Evolutionary conservation across 116 monocot species (phyloP).

Genomic region (Cymodocea nodosa): DNA sequence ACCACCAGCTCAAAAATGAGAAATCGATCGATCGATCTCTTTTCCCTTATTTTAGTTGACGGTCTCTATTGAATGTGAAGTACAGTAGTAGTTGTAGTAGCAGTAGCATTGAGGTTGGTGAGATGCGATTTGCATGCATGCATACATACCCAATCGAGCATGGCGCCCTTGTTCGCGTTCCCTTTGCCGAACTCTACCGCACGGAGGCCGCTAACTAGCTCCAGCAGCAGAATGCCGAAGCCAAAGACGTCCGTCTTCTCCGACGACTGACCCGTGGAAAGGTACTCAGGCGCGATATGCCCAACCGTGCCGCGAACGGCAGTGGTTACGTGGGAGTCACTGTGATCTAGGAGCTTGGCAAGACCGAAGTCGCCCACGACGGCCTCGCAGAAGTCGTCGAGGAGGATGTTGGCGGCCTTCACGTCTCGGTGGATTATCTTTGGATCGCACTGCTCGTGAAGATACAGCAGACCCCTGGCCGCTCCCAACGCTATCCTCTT

Average conservation of each 20-base stretch:
- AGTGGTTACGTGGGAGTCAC: conserved; percentile 56
- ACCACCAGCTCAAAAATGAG: neutral
- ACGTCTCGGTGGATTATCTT: conserved; percentile 51
- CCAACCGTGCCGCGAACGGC: conserved; percentile 70
- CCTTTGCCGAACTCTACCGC: conserved; percentile 26
- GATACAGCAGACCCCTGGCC: conserved; percentile 33
- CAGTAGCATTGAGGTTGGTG: no score
- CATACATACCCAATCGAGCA: conserved; percentile 41
- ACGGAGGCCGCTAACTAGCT: conserved; percentile 29
- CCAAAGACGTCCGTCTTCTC: conserved; percentile 53
- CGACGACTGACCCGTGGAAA: conserved; percentile 42
- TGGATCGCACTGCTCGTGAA: conserved; percentile 45
- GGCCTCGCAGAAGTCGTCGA: conserved; percentile 32
- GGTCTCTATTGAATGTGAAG: no score
- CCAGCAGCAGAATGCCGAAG: conserved; percentile 36
- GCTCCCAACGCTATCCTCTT: conserved; percentile 40
- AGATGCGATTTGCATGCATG: neutral
- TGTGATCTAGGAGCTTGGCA: conserved; percentile 41
- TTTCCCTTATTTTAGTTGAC: no score
- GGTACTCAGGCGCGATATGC: conserved; percentile 56
- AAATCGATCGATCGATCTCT: no score
- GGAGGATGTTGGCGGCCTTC: conserved; percentile 43
- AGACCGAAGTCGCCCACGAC: conserved; percentile 42
- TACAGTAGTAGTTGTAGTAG: no score
- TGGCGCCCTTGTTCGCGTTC: conserved; percentile 20